Evolutionary conservation across 805 yeast species (phyloP).

Genomic region (Wickerhamiella azymoides): DNA sequence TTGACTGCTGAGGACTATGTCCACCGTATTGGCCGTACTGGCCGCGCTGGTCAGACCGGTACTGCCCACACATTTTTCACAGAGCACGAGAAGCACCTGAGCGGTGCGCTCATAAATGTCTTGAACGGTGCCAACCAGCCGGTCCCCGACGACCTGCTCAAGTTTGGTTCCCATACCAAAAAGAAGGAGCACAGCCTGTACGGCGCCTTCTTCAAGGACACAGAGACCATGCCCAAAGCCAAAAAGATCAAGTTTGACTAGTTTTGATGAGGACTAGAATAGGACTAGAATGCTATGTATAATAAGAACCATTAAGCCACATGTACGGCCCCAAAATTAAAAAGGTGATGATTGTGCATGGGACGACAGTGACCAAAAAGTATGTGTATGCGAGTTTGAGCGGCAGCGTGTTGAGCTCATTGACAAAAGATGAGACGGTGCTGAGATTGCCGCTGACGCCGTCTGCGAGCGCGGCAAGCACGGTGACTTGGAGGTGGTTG

Average conservation of each 20-base stretch:
- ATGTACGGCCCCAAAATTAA: conserved; percentile 56
- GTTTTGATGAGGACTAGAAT: background rate
- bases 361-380: conserved; percentile 33
- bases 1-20: conserved; percentile 93
- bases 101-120: conserved; percentile 88
- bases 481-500: conserved; percentile 28
- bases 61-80: conserved; percentile 91
- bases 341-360: conserved; percentile 37
- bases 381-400: conserved; percentile 35
- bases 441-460: conserved; percentile 64
- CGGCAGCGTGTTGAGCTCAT: conserved; percentile 39
- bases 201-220: conserved; percentile 93
- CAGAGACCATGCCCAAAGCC: conserved; percentile 57
- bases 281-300: conserved; percentile 15
- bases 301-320: conserved; percentile 33
- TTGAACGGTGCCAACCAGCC: conserved; percentile 87
- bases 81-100: conserved; percentile 88
- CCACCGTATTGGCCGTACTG: conserved; percentile 95
- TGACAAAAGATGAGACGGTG: conserved; percentile 66
- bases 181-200: conserved; percentile 96
- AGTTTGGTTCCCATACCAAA: conserved; percentile 95
- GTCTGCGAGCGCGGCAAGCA: conserved; percentile 39
- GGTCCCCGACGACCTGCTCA: conserved; percentile 87
- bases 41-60: conserved; percentile 94
- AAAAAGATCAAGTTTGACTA: conserved; percentile 79